Conservation (phyloP, 2,329 filamentous ascomycete genomes). For the Emergomyces orientalis region DNA sequence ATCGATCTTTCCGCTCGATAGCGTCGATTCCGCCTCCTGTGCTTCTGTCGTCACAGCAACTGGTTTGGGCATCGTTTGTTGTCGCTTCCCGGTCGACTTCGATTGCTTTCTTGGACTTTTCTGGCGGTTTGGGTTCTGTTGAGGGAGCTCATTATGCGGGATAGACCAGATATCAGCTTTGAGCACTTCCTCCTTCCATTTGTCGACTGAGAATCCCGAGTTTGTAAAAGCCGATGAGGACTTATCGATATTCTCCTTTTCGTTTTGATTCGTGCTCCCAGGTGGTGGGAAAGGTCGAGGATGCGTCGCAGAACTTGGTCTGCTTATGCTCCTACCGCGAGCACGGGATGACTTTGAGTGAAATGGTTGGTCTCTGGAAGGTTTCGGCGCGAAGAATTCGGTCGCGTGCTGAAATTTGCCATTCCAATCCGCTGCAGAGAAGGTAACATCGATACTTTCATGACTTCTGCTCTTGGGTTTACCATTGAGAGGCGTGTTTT, state of each 20-base stretch:
- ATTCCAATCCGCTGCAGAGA: slow-evolving; percentile 36
- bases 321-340: slow-evolving; percentile 19
- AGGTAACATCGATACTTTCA: slow-evolving; percentile 29
- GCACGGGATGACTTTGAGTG: slow-evolving; percentile 18
- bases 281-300: slow-evolving; percentile 15
- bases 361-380: slow-evolving; percentile 20
- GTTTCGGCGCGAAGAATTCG: slow-evolving; percentile 29
- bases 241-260: slow-evolving; percentile 12
- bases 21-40: slow-evolving; percentile 29
- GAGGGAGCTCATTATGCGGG: slow-evolving; percentile 23
- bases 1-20: slow-evolving; percentile 17
- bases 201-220: slow-evolving; percentile 31
- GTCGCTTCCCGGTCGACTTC: slow-evolving; percentile 22
- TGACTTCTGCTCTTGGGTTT: slow-evolving; percentile 28
- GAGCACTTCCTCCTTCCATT: slow-evolving; percentile 30
- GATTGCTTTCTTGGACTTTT: slow-evolving; percentile 29
- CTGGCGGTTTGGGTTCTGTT: slow-evolving; percentile 21
- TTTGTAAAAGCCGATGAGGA: slow-evolving; percentile 25
- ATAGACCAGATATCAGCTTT: slow-evolving; percentile 27
- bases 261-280: slow-evolving; percentile 14
- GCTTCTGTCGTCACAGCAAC: slow-evolving; percentile 32
- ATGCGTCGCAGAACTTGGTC: slow-evolving; percentile 16
- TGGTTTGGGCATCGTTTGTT: slow-evolving; percentile 25
- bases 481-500: slow-evolving; percentile 13
- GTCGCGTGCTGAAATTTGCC: slow-evolving; percentile 27